Evolutionary conservation across 345 rosid species (phyloP), one percentile per base, ranked within the genome.

Genomic region (Microthlaspi erraticum): DNA sequence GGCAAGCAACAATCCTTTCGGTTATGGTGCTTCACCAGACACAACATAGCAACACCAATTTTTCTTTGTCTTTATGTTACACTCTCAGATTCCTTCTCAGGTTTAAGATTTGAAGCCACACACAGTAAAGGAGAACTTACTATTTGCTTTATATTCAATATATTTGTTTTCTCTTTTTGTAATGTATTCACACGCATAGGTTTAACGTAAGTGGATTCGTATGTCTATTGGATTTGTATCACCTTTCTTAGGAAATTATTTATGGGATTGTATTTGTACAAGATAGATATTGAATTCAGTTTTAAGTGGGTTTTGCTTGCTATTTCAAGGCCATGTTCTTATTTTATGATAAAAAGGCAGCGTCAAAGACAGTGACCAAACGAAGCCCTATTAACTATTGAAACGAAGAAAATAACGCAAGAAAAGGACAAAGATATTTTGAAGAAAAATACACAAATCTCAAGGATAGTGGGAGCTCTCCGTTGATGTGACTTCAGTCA

Each of bases 1-100:
- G 96, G 98, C 99, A 18, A 84, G 91, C 84, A 88, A 89, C 73
- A 94, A 94, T 76, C 98, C 98, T 1, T 86, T 86, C 29, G 99
- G 99, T 44, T 89, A 91, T 16, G 96, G 60, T 64, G 70, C 96
- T 60, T 6, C 60, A 60, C 46, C 78, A 34, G 75, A 79, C 38
- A 32, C 51, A 37, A 66, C 77, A 6, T 60, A 74, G 60, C 60
- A 17, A 33, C 16, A 19, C 42, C 38, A 56, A 31, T 72, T 39
- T 20, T 39, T 42, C 19, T 56, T 45, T 55, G 68, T 10, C 41
- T 12, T 46, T 43, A 42, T 51, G 54, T 32, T 51, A 53, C 64
- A 54, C n/a, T 29, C 61, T 58, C 77, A 43, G 52, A 16, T 42
- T 44, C 39, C 39, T 31, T 32, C 62, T 41, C 52, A 72, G 64